Conservation (phyloP, 202 grass and related monocot species). For the Musa balbisiana region DNA sequence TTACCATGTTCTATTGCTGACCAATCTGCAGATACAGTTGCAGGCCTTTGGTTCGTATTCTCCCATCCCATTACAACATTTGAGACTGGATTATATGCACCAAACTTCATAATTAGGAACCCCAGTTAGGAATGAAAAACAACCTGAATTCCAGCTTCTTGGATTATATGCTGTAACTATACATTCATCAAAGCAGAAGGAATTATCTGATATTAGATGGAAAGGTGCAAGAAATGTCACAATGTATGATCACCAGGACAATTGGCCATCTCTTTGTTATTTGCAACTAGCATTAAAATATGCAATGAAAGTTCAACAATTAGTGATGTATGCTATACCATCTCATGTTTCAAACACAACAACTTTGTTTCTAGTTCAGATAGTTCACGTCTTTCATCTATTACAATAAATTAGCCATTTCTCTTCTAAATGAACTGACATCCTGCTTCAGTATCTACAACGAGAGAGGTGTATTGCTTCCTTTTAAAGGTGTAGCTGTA, state of each 20-base stretch:
- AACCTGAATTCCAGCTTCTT: too few relatives aligned
- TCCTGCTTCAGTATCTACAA: background rate
- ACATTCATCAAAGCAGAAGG: too few relatives aligned
- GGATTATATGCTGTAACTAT: too few relatives aligned
- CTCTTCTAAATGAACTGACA: background rate
- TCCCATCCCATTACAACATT: background rate
- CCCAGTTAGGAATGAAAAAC: too few relatives aligned
- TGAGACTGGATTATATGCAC: too few relatives aligned
- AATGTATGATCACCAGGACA: background rate
- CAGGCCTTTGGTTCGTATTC: too few relatives aligned
- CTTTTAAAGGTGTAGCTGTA: background rate
- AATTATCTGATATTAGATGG: too few relatives aligned
- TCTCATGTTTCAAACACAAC: background rate
- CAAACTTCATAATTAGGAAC: too few relatives aligned
- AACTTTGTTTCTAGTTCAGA: background rate
- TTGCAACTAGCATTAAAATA: background rate
- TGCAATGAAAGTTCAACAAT: background rate
- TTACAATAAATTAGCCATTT: background rate
- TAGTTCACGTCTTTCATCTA: background rate
- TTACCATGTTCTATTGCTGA: too few relatives aligned
- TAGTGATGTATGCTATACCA: background rate
- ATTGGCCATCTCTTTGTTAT: slow-evolving; percentile 4
- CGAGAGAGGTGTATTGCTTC: background rate
- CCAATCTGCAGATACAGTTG: too few relatives aligned
- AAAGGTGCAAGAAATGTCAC: background rate